Conservation (phyloP, 148 eudicot species). For the Salicornia ramosissima region DNA sequence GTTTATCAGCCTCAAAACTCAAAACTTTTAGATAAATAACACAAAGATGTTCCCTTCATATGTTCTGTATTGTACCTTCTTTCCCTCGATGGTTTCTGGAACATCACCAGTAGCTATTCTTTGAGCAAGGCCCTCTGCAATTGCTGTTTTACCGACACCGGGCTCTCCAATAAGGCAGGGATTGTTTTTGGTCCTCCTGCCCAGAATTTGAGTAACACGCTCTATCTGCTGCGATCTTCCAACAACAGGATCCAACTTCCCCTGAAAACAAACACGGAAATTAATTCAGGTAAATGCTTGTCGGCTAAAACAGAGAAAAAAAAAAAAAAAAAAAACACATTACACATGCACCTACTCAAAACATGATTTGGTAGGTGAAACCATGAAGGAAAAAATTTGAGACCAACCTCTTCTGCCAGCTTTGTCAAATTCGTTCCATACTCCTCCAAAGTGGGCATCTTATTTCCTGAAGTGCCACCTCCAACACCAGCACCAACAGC, state of each 20-base stretch:
- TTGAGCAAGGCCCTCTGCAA: conserved; percentile 96
- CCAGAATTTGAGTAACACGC: conserved; percentile 87
- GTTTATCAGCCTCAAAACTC: not conserved
- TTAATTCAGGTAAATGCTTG: conserved; percentile 4
- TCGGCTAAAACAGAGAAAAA: not conserved
- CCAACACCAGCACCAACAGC: conserved; percentile 85
- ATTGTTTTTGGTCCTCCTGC: conserved; percentile 85
- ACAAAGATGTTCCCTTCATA: conserved; percentile 3
- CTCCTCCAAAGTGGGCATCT: conserved; percentile 91
- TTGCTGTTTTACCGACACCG: conserved; percentile 95
- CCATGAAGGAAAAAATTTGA: not conserved
- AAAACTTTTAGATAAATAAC: not conserved
- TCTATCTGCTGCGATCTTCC: conserved; percentile 87
- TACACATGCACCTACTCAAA: not conserved
- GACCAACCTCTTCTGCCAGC: conserved; percentile 81
- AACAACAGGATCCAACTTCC: conserved; percentile 94
- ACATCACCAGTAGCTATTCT: conserved; percentile 84
- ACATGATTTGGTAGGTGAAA: not conserved
- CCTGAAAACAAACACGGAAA: conserved; percentile 43
- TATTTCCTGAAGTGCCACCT: conserved; percentile 65
- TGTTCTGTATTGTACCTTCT: conserved; percentile 47
- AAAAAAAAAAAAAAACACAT: too few species aligned
- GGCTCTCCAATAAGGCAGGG: conserved; percentile 98
- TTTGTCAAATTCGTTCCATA: conserved; percentile 95
- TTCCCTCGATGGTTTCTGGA: conserved; percentile 93